These are phyloP conservation scores for Pseudocercospora eumusae DNA, from an alignment of 2,329 filamentous ascomycete species.

Conservation along the genomic window DNA sequence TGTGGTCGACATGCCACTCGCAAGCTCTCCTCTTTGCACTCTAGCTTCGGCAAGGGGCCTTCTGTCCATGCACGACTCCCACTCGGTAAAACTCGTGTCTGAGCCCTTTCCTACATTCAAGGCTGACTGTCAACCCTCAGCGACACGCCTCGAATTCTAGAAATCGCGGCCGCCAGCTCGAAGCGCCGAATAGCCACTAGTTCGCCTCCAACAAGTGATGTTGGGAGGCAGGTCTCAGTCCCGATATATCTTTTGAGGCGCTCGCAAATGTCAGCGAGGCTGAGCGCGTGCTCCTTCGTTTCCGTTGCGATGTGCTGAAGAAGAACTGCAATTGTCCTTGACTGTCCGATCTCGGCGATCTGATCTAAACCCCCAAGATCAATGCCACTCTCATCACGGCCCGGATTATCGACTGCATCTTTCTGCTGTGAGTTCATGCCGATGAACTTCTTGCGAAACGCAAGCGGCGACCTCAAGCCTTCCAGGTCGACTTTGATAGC, in stretches of 20 bases:
- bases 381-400: slow-evolving; percentile 35
- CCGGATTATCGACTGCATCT: slow-evolving; percentile 35
- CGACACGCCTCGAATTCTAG: slow-evolving; percentile 33
- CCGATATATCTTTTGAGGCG: slow-evolving; percentile 27
- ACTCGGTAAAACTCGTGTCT: no score
- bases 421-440: slow-evolving; percentile 29
- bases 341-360: slow-evolving; percentile 39
- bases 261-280: slow-evolving; percentile 27
- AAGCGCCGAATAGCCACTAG: slow-evolving; percentile 36
- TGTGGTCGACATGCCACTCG: neutral
- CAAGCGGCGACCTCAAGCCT: slow-evolving; percentile 33
- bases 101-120: neutral
- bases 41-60: slow-evolving; percentile 1
- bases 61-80: no score
- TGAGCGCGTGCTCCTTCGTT: slow-evolving; percentile 25
- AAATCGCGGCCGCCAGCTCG: slow-evolving; percentile 38
- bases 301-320: slow-evolving; percentile 23
- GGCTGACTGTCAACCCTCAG: slow-evolving; percentile 18
- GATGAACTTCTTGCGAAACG: slow-evolving; percentile 37
- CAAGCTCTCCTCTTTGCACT: neutral
- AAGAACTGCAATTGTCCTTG: slow-evolving; percentile 33
- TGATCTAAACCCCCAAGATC: slow-evolving; percentile 38
- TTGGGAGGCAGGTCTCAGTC: slow-evolving; percentile 31
- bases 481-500: slow-evolving; percentile 30
- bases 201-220: slow-evolving; percentile 34